Conservation (phyloP, 176 grass and related monocot species). For the Chloris gayana region DNA sequence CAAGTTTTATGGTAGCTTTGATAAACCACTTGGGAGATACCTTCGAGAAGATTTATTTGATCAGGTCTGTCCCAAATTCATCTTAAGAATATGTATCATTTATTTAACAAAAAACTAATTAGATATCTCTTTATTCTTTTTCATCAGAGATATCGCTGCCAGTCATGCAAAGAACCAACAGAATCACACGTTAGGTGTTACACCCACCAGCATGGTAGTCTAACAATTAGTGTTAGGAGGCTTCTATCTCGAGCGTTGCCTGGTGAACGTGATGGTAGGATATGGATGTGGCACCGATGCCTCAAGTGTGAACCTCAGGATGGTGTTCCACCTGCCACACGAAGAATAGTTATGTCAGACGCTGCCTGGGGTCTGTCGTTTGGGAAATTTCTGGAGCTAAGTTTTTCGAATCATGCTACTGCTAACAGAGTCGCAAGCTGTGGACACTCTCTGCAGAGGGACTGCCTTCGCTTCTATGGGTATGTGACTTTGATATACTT, state of each 20-base stretch:
- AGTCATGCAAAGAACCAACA: constrained; percentile 73
- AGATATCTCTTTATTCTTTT: constrained; percentile 10
- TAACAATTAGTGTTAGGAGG: constrained; percentile 75
- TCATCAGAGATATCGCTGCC: constrained; percentile 67
- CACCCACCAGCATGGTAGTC: constrained; percentile 84
- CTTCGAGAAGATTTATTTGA: constrained; percentile 88
- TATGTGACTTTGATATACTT: constrained; percentile 40
- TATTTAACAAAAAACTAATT: not conserved
- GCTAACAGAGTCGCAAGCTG: constrained; percentile 90
- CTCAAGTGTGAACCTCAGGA: constrained; percentile 81
- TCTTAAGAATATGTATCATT: not conserved
- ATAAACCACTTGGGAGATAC: constrained; percentile 96
- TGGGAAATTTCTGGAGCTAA: constrained; percentile 95
- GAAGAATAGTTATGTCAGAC: constrained; percentile 88
- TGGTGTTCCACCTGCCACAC: constrained; percentile 75
- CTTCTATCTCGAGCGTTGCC: constrained; percentile 64
- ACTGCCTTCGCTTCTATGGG: constrained; percentile 97
- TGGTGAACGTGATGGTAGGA: constrained; percentile 81
- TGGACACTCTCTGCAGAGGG: constrained; percentile 92
- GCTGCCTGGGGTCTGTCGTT: constrained; percentile 94
- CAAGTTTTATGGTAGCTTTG: constrained; percentile 94
- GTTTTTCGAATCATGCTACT: constrained; percentile 87
- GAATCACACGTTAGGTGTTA: constrained; percentile 87
- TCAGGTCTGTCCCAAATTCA: constrained; percentile 53
- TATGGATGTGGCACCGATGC: constrained; percentile 99